Evolutionary conservation across 768 basidiomycete species (phyloP).

Genomic region (Suillus americanus): DNA sequence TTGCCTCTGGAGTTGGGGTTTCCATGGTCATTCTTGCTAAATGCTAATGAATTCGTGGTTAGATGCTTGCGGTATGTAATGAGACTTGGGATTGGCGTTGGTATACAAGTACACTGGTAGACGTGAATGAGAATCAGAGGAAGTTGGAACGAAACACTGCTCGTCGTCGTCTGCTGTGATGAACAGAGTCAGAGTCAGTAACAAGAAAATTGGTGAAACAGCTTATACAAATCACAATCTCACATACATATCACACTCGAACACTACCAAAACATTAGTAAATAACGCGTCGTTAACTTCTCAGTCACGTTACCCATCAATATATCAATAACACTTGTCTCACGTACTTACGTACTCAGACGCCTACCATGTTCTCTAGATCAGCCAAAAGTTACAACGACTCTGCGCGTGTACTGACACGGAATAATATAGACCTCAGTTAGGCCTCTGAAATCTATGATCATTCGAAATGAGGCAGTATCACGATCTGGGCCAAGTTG

Average conservation of each 20-base stretch:
- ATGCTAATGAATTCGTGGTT: neutral
- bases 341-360: neutral
- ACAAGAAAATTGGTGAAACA: neutral
- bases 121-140: constrained; percentile 1
- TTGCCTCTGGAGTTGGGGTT: constrained; percentile 17
- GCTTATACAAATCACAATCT: constrained; percentile 1
- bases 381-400: too few relatives aligned
- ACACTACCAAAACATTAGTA: constrained; percentile 25
- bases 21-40: constrained; percentile 20
- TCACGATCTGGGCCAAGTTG: neutral
- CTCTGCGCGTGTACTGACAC: neutral
- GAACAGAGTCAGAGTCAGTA: constrained; percentile 9
- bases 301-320: neutral
- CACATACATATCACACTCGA: constrained; percentile 19
- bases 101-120: constrained; percentile 27
- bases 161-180: constrained; percentile 10
- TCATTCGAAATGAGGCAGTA: neutral
- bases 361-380: neutral
- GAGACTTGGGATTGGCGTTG: neutral
- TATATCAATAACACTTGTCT: neutral
- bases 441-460: too few relatives aligned
- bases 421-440: neutral
- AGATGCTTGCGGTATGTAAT: neutral
- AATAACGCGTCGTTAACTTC: constrained; percentile 28
- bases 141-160: constrained; percentile 1